phyloP scores from a whole-genome alignment of 192 early-diverging fungal species.

The Mortierella claussenii region DNA sequence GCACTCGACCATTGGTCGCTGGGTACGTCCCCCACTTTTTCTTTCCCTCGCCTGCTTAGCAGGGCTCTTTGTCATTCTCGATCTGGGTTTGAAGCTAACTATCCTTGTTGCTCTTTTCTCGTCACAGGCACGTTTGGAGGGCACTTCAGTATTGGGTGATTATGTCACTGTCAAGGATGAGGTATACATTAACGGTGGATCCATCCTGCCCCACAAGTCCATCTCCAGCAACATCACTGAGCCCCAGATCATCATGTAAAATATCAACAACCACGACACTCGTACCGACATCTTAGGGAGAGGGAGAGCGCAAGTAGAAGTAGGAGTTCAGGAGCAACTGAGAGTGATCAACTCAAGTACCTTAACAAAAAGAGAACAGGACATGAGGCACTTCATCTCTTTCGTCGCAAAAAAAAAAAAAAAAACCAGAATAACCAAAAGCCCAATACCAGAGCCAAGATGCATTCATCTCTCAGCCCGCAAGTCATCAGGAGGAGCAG shows the following conservation, averaged over 20 bases:
- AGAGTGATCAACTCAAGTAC: no score
- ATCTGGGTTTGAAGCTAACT: no score
- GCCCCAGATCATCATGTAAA: conserved; percentile 96
- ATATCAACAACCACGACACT: conserved; percentile 4
- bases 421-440: no score
- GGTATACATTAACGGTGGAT: conserved; percentile 94
- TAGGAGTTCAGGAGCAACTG: no score
- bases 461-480: neutral
- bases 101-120: conserved; percentile 1
- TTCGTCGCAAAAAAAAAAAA: conserved; percentile 9
- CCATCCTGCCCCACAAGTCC: conserved; percentile 96
- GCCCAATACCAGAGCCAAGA: no score
- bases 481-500: neutral
- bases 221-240: conserved; percentile 90
- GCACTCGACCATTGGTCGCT: conserved; percentile 94
- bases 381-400: conserved; percentile 2
- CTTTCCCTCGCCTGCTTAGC: neutral
- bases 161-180: conserved; percentile 96
- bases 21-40: conserved; percentile 61
- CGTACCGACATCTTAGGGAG: neutral
- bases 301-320: neutral
- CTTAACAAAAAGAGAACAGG: no score
- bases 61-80: no score
- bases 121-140: conserved; percentile 82
- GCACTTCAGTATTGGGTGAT: conserved; percentile 94